Percentiles rank a stretch among this genome's conserved stretches.
Conservation (phyloP, 805 yeast species). For the Nakazawaea wyomingensis region DNA sequence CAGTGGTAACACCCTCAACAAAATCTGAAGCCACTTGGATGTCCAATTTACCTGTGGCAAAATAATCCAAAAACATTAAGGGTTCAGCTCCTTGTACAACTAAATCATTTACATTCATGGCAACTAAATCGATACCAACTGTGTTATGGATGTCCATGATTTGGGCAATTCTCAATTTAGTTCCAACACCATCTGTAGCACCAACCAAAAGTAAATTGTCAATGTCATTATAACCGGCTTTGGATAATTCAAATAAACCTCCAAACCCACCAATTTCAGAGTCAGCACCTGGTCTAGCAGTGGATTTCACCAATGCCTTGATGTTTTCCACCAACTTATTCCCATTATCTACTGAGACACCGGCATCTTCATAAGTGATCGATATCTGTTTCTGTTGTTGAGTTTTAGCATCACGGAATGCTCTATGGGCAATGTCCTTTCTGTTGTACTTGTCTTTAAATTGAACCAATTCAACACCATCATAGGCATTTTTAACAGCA, state of each 20-base stretch:
- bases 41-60: constrained; percentile 91
- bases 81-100: constrained; percentile 99
- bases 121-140: constrained; percentile 98
- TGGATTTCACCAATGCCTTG: constrained; percentile 84
- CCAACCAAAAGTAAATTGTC: constrained; percentile 82
- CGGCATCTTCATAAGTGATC: constrained; percentile 90
- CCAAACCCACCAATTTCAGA: constrained; percentile 99
- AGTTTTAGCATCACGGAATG: constrained; percentile 55
- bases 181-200: constrained; percentile 99
- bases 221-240: constrained; percentile 76
- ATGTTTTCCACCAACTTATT: constrained; percentile 85
- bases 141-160: constrained; percentile 83
- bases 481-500: constrained; percentile 83
- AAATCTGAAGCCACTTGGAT: constrained; percentile 79
- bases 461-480: constrained; percentile 71
- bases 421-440: constrained; percentile 93
- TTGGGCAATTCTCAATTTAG: constrained; percentile 93
- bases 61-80: constrained; percentile 88
- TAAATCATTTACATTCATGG: constrained; percentile 97
- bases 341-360: constrained; percentile 97
- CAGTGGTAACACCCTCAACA: constrained; percentile 93
- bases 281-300: constrained; percentile 94
- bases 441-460: constrained; percentile 80
- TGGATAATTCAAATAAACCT: constrained; percentile 85
- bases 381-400: constrained; percentile 27